Evolutionary conservation across 805 yeast genomes (phyloP).

Genomic region (Candida rishiriensis): DNA sequence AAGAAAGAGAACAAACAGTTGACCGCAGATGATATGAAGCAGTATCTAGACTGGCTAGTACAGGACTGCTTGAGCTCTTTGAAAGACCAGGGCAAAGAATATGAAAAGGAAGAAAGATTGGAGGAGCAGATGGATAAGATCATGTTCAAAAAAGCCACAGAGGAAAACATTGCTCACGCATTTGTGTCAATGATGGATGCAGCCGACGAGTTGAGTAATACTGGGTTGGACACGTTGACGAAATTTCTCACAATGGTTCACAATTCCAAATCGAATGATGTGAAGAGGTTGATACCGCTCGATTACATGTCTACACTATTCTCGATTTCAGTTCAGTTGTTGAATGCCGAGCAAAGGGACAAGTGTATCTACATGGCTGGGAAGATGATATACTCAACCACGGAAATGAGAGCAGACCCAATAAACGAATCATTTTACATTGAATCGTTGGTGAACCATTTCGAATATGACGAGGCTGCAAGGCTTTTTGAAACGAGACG

Average conservation of each 20-base stretch:
- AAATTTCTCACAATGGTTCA: constrained; percentile 20
- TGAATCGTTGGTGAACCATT: constrained; percentile 36
- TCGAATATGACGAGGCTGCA: constrained; percentile 33
- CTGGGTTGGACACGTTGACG: constrained; percentile 23
- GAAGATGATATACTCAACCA: constrained; percentile 36
- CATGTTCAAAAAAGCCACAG: constrained; percentile 9
- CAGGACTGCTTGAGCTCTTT: constrained; percentile 19
- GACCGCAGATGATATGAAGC: constrained; percentile 17
- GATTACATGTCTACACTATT: constrained; percentile 35
- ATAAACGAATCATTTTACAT: constrained; percentile 48
- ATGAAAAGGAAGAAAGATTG: constrained; percentile 1
- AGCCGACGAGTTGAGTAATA: constrained; percentile 13
- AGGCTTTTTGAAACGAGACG: constrained; percentile 33
- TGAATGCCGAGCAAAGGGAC: constrained; percentile 28
- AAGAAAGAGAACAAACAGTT: constrained; percentile 12
- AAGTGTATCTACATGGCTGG: constrained; percentile 38
- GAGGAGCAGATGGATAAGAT: constrained; percentile 13
- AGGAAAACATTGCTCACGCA: constrained; percentile 21
- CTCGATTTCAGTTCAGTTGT: constrained; percentile 36
- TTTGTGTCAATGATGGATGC: constrained; percentile 18
- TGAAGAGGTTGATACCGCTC: constrained; percentile 25
- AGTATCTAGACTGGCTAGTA: constrained; percentile 25
- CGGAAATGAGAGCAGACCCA: constrained; percentile 44
- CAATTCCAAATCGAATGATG: constrained; percentile 12
- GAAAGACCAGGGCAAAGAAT: constrained; percentile 7